Evolutionary conservation across 495 filamentous ascomycete genomes (phyloP).

Genomic region (Podospora pseudoanserina): DNA sequence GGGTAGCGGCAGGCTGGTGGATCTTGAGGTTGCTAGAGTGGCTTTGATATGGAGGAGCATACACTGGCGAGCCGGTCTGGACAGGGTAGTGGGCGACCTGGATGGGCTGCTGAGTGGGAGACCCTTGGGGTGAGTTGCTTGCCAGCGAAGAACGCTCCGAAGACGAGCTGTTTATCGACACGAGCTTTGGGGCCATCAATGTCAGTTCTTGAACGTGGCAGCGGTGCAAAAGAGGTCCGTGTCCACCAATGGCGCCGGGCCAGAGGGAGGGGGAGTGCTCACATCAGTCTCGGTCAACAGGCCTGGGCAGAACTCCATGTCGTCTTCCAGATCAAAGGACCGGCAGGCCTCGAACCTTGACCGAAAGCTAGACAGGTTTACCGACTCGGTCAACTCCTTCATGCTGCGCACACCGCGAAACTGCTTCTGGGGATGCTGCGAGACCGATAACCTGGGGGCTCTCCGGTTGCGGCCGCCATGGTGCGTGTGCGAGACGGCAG

Average conservation of each 20-base stretch:
- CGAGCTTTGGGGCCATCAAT: constrained; percentile 55
- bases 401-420: constrained; percentile 77
- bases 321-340: constrained; percentile 96
- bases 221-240: not conserved
- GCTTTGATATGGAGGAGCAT: constrained; percentile 58
- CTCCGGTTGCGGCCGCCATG: constrained; percentile 84
- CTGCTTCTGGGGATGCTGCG: constrained; percentile 80
- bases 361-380: constrained; percentile 70
- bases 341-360: constrained; percentile 84
- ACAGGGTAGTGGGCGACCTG: constrained; percentile 74
- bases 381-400: constrained; percentile 82
- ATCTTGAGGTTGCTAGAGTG: constrained; percentile 62
- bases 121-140: constrained; percentile 90
- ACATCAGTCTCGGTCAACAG: constrained; percentile 95
- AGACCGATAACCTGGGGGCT: constrained; percentile 73
- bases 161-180: constrained; percentile 78
- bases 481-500: constrained; percentile 63
- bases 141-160: constrained; percentile 94
- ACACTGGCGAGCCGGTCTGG: constrained; percentile 69
- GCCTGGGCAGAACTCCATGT: constrained; percentile 92
- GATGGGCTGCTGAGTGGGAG: constrained; percentile 66
- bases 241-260: constrained; percentile 10
- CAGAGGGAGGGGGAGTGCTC: constrained; percentile 44
- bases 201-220: constrained; percentile 14
- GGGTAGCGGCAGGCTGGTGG: constrained; percentile 81